Evolutionary conservation across 306 rosid species (phyloP).

Genomic region (Malus asiatica): DNA sequence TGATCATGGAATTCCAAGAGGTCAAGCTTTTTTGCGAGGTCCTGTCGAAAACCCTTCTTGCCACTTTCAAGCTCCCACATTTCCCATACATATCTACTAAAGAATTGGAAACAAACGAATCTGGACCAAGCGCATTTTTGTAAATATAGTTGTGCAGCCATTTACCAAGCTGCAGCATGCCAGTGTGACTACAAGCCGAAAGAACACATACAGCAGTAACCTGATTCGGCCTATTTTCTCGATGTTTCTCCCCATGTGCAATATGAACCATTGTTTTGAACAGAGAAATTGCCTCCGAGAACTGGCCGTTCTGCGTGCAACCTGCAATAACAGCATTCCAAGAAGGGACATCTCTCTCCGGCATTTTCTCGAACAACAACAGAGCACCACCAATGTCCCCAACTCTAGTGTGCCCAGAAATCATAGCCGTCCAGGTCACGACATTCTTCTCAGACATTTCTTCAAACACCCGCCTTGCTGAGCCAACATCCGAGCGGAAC

Average conservation of each 20-base stretch:
- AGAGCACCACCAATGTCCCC: slow-evolving; percentile 54
- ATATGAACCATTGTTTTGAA: slow-evolving; percentile 44
- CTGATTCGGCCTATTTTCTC: slow-evolving; percentile 45
- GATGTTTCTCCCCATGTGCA: slow-evolving; percentile 14
- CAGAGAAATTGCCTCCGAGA: slow-evolving; percentile 46
- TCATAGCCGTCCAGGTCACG: slow-evolving; percentile 32
- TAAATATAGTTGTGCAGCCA: slow-evolving; percentile 65
- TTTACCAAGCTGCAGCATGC: slow-evolving; percentile 74
- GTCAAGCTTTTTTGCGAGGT: slow-evolving; percentile 42
- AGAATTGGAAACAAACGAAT: slow-evolving; percentile 51
- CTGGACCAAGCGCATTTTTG: slow-evolving; percentile 33
- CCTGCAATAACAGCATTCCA: slow-evolving; percentile 81
- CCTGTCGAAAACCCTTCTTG: slow-evolving; percentile 52
- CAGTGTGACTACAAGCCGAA: slow-evolving; percentile 72
- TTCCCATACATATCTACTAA: slow-evolving; percentile 84
- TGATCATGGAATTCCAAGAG: slow-evolving; percentile 77
- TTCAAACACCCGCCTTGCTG: slow-evolving; percentile 51
- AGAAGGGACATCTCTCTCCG: slow-evolving; percentile 57
- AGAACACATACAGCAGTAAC: slow-evolving; percentile 59
- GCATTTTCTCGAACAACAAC: slow-evolving; percentile 50
- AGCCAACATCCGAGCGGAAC: slow-evolving; percentile 13
- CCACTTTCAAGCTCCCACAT: slow-evolving; percentile 54
- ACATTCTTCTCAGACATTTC: slow-evolving; percentile 62
- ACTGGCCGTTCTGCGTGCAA: slow-evolving; percentile 68
- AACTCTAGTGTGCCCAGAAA: slow-evolving; percentile 32